Conservation (phyloP, 345 rosid species). For the Linum usitatissimum region DNA sequence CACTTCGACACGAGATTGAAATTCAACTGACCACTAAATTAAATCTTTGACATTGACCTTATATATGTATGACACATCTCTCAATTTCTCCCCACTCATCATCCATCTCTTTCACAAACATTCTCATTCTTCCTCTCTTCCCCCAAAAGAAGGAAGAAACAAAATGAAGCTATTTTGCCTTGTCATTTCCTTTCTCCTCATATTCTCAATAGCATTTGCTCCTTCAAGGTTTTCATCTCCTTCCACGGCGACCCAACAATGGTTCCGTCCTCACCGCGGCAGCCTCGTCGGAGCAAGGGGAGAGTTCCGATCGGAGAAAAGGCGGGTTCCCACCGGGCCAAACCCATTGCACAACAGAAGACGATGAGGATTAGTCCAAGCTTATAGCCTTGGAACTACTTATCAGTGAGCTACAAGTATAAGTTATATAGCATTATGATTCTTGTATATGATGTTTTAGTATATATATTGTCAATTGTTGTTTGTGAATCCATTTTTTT, state of each 20-base stretch:
- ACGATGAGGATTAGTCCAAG: background rate
- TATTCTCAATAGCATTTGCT: background rate
- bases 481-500: too few relatives aligned
- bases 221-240: conserved; percentile 6
- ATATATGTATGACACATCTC: background rate
- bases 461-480: too few relatives aligned
- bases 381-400: too few relatives aligned
- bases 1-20: too few relatives aligned
- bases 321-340: conserved; percentile 39
- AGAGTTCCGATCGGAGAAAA: conserved; percentile 25
- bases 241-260: conserved; percentile 6
- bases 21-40: too few relatives aligned
- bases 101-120: background rate
- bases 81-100: background rate
- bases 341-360: conserved; percentile 47
- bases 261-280: background rate
- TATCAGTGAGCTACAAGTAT: too few relatives aligned
- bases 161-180: background rate
- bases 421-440: too few relatives aligned
- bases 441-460: too few relatives aligned
- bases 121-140: background rate
- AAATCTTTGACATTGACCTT: too few relatives aligned
- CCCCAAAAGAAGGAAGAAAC: too few relatives aligned
- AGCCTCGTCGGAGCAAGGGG: background rate
- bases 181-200: conserved; percentile 7